Evolutionary conservation across 805 yeast genomes (phyloP).

Genomic region (Geotrichum ghanense): DNA sequence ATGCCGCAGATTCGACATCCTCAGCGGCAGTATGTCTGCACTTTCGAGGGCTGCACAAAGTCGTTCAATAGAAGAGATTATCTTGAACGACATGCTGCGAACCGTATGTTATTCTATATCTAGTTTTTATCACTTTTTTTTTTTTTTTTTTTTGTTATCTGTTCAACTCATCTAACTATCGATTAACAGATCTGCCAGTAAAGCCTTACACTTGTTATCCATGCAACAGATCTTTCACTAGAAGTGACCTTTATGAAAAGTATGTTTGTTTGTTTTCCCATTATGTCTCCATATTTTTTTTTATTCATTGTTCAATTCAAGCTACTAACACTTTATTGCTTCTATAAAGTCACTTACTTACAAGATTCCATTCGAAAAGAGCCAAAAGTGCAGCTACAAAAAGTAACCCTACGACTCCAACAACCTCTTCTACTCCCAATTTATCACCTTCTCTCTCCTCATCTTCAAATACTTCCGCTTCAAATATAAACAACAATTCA

Average conservation of each 20-base stretch:
- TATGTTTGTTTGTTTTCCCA: too few species aligned
- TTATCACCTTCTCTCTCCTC: too few species aligned
- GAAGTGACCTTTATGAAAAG: slow-evolving; percentile 26
- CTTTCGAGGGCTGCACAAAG: slow-evolving; percentile 23
- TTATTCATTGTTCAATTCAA: too few species aligned
- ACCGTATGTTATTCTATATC: slow-evolving; percentile 15
- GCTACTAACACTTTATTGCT: too few species aligned
- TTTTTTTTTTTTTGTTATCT: too few species aligned
- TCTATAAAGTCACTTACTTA: slow-evolving; percentile 17
- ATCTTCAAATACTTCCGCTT: too few species aligned
- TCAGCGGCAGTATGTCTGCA: slow-evolving; percentile 23
- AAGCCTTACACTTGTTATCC: slow-evolving; percentile 25
- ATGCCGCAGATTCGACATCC: too few species aligned
- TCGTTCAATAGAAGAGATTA: slow-evolving; percentile 27
- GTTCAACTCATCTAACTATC: not conserved
- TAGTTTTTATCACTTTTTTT: not conserved
- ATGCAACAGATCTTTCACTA: slow-evolving; percentile 25
- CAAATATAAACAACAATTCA: too few species aligned
- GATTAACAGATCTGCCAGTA: slow-evolving; percentile 18
- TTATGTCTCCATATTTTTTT: too few species aligned
- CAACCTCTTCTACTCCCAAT: too few species aligned
- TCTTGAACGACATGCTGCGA: slow-evolving; percentile 27
- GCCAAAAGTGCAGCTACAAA: too few species aligned
- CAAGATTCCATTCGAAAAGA: slow-evolving; percentile 24
- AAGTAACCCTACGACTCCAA: too few species aligned